phyloP scores from a whole-genome alignment of 148 eudicot genomes.

The Agrostemma githago region DNA sequence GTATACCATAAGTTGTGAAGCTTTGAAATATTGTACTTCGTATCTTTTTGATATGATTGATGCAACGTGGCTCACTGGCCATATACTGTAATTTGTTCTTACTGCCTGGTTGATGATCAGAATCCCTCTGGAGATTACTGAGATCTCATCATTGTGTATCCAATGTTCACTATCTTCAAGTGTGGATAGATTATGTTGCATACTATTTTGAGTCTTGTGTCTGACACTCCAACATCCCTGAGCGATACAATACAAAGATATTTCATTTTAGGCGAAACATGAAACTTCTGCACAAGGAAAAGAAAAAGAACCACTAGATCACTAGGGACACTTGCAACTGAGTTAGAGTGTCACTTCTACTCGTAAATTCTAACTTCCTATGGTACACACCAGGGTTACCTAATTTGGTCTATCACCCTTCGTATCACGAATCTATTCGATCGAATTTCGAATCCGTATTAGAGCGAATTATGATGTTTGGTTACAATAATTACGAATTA shows the following conservation, averaged over 20 bases:
- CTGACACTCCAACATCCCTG: background rate
- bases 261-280: background rate
- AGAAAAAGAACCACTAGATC: background rate
- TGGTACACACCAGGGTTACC: background rate
- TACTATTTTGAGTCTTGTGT: background rate
- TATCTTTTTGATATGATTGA: background rate
- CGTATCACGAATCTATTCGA: too few relatives aligned
- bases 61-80: background rate
- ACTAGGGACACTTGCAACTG: background rate
- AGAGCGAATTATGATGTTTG: too few relatives aligned
- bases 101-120: background rate
- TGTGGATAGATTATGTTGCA: background rate
- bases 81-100: background rate
- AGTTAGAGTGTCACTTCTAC: background rate
- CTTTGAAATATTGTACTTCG: background rate
- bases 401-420: too few relatives aligned
- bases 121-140: background rate
- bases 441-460: too few relatives aligned
- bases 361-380: background rate
- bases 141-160: constrained; percentile 1
- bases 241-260: background rate
- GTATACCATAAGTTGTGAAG: background rate
- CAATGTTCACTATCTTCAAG: background rate
- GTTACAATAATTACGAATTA: too few relatives aligned
- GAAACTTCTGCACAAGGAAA: background rate